Conservation (phyloP, 371 early-diverging fungal species). For the Rhizomucor pusillus region DNA sequence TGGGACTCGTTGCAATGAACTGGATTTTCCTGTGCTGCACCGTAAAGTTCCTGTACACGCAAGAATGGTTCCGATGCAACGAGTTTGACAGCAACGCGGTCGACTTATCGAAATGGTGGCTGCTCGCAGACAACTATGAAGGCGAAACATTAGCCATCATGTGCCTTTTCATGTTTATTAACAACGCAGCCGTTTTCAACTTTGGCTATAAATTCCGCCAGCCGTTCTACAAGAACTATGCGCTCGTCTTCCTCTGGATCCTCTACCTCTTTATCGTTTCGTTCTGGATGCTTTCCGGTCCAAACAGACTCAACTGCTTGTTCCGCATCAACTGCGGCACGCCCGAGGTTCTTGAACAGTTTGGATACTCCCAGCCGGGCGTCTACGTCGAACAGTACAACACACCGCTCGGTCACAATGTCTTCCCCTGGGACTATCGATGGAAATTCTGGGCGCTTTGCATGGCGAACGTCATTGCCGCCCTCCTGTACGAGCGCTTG, state of each 20-base stretch:
- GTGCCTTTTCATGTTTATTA: slow-evolving; percentile 66
- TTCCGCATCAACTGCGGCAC: slow-evolving; percentile 82
- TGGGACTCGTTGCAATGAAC: slow-evolving; percentile 70
- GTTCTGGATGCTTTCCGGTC: slow-evolving; percentile 58
- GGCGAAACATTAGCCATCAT: slow-evolving; percentile 59
- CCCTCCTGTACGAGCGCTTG: slow-evolving; percentile 40
- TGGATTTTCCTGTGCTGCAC: slow-evolving; percentile 52
- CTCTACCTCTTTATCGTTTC: slow-evolving; percentile 54
- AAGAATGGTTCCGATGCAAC: slow-evolving; percentile 68
- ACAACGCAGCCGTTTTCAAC: slow-evolving; percentile 72
- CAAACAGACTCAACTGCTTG: slow-evolving; percentile 67
- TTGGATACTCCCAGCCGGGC: slow-evolving; percentile 48
- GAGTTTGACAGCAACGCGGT: slow-evolving; percentile 69
- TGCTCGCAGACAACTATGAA: slow-evolving; percentile 80
- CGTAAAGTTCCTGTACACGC: slow-evolving; percentile 41
- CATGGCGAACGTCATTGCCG: slow-evolving; percentile 32
- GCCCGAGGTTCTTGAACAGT: slow-evolving; percentile 36
- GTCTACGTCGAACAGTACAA: slow-evolving; percentile 59
- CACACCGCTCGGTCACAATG: slow-evolving; percentile 63
- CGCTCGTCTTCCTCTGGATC: slow-evolving; percentile 54
- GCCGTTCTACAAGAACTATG: slow-evolving; percentile 60
- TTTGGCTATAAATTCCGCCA: slow-evolving; percentile 68
- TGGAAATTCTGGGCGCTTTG: slow-evolving; percentile 59
- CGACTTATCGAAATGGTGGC: slow-evolving; percentile 76
- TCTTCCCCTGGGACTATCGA: slow-evolving; percentile 66